These are phyloP conservation scores for Wickerhamiella slavikovae DNA, from an alignment of 805 yeast genomes.

Conservation along the genomic window DNA sequence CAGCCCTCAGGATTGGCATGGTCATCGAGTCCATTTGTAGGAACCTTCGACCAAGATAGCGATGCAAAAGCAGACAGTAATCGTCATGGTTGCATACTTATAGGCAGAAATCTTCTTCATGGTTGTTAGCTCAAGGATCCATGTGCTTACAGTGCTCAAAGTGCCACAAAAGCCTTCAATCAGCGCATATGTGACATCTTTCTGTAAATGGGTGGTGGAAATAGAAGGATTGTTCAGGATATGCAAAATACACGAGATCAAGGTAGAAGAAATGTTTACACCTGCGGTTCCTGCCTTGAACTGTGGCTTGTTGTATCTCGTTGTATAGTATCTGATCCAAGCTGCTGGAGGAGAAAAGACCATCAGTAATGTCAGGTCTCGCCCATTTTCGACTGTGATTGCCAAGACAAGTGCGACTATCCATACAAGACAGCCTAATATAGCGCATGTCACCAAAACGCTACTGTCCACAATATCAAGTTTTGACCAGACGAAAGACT, in stretches of 20 bases:
- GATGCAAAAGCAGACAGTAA: constrained; percentile 27
- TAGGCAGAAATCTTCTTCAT: constrained; percentile 22
- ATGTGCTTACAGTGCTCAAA: constrained; percentile 58
- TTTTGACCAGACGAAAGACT: no score
- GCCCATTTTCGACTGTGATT: constrained; percentile 25
- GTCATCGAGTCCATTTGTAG: constrained; percentile 50
- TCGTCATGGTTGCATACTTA: constrained; percentile 29
- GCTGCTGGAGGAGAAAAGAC: constrained; percentile 60
- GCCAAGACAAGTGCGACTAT: constrained; percentile 24
- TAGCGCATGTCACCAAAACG: constrained; percentile 4
- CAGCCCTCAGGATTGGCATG: no score
- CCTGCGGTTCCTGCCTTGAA: constrained; percentile 38
- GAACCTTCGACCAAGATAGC: constrained; percentile 47
- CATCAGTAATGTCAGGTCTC: constrained; percentile 49
- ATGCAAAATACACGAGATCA: constrained; percentile 24
- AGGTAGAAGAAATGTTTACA: constrained; percentile 29
- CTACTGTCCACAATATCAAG: background rate
- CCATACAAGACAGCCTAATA: constrained; percentile 18
- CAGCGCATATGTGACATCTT: constrained; percentile 27
- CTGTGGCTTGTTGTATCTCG: constrained; percentile 26
- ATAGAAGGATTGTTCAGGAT: constrained; percentile 26
- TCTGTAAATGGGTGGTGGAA: constrained; percentile 19
- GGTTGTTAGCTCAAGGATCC: constrained; percentile 40
- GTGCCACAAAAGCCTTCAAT: constrained; percentile 52
- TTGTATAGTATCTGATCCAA: constrained; percentile 31